These are phyloP conservation scores for Sclerotinia sclerotiorum DNA, from an alignment of 2,329 filamentous ascomycete genomes.

Conservation along the genomic window DNA sequence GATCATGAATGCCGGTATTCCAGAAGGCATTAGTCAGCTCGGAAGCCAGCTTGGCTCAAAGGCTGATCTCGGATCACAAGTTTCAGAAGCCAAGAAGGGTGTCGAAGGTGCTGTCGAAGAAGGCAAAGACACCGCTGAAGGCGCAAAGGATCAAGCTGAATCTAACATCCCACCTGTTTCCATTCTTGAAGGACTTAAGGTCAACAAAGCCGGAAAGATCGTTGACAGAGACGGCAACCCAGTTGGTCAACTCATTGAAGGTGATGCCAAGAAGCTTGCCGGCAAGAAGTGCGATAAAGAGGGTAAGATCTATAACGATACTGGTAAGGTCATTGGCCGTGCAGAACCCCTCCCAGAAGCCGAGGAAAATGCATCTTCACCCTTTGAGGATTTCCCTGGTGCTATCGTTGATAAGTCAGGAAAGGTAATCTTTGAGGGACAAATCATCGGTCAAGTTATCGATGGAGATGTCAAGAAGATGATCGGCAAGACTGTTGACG, in stretches of 20 bases:
- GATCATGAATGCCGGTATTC: constrained; percentile 14
- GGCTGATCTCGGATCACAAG: constrained; percentile 15
- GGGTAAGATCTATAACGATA: constrained; percentile 71
- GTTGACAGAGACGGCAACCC: constrained; percentile 46
- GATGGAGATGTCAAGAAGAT: constrained; percentile 64
- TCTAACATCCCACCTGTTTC: constrained; percentile 41
- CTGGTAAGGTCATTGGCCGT: constrained; percentile 65
- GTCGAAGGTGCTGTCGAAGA: constrained; percentile 34
- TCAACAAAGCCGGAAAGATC: constrained; percentile 58
- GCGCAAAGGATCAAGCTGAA: constrained; percentile 53
- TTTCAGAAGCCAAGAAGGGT: constrained; percentile 35
- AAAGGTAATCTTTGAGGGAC: constrained; percentile 51
- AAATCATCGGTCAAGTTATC: constrained; percentile 57
- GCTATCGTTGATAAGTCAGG: constrained; percentile 54
- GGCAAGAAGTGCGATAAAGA: constrained; percentile 65
- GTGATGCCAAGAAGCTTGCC: constrained; percentile 62
- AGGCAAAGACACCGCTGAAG: constrained; percentile 38
- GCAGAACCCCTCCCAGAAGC: constrained; percentile 62
- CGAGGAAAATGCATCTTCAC: constrained; percentile 50
- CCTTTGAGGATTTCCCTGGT: constrained; percentile 59
- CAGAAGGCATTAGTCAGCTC: constrained; percentile 6
- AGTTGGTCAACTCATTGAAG: constrained; percentile 63
- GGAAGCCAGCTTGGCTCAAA: constrained; percentile 17
- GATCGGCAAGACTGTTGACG: constrained; percentile 69
- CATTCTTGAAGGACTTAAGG: constrained; percentile 51